These are phyloP conservation scores for Colletotrichum paranaense DNA, from an alignment of 2,329 filamentous ascomycete genomes.

Conservation along the genomic window DNA sequence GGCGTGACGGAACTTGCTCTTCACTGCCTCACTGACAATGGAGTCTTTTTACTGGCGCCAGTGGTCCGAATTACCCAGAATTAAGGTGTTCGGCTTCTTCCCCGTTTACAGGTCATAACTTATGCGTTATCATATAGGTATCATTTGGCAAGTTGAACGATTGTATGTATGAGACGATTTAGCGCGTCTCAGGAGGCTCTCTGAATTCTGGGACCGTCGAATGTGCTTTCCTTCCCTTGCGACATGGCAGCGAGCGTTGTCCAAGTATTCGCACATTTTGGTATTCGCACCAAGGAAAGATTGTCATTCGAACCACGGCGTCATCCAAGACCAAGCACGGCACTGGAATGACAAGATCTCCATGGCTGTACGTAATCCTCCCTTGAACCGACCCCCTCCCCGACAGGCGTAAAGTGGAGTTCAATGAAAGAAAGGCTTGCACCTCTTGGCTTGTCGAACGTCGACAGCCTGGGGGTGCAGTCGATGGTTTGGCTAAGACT, in stretches of 20 bases:
- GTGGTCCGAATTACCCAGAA: neutral
- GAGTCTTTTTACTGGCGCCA: neutral
- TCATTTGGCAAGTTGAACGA: neutral
- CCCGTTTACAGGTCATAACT: neutral
- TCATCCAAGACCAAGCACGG: neutral
- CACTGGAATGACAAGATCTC: neutral
- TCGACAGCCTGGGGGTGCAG: neutral
- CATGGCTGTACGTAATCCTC: slow-evolving; percentile 23
- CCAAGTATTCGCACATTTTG: neutral
- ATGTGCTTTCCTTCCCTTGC: no score
- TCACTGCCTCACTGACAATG: slow-evolving; percentile 26
- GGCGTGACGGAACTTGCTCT: neutral
- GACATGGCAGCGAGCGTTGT: neutral
- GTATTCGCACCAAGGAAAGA: neutral
- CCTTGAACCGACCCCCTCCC: slow-evolving; percentile 1
- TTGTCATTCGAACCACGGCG: neutral
- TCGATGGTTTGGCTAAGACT: slow-evolving; percentile 11
- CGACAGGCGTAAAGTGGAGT: slow-evolving; percentile 17
- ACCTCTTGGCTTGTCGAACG: neutral
- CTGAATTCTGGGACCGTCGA: neutral
- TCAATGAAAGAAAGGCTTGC: neutral
- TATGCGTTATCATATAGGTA: neutral
- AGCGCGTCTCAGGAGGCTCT: slow-evolving; percentile 7
- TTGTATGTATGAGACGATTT: neutral
- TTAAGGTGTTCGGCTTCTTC: neutral